Evolutionary conservation across 371 early-diverging fungal species (phyloP).

Genomic region (Lichtheimia hyalospora): DNA sequence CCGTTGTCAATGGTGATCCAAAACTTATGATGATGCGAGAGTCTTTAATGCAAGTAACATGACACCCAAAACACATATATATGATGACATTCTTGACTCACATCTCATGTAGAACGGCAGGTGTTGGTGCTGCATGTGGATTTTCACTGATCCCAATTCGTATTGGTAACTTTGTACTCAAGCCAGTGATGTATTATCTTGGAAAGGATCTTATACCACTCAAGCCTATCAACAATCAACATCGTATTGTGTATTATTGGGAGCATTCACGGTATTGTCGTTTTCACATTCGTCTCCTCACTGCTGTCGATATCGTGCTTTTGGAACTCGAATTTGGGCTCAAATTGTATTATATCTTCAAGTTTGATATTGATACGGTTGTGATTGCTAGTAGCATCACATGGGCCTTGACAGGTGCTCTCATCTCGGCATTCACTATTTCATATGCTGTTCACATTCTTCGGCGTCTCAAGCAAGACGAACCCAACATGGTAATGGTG

Average conservation of each 20-base stretch:
- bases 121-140: slow-evolving; percentile 29
- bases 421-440: slow-evolving; percentile 26
- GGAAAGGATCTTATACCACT: slow-evolving; percentile 34
- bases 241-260: slow-evolving; percentile 39
- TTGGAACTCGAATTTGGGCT: slow-evolving; percentile 43
- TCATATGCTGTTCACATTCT: slow-evolving; percentile 27
- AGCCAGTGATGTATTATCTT: slow-evolving; percentile 41
- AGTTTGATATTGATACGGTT: slow-evolving; percentile 38
- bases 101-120: slow-evolving; percentile 24
- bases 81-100: not conserved
- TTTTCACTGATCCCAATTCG: slow-evolving; percentile 36
- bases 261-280: slow-evolving; percentile 24
- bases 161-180: slow-evolving; percentile 32
- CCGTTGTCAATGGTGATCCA: slow-evolving; percentile 45
- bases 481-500: slow-evolving; percentile 18
- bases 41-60: slow-evolving; percentile 42
- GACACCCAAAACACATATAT: no score
- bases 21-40: slow-evolving; percentile 48
- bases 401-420: slow-evolving; percentile 26
- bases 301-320: slow-evolving; percentile 33
- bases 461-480: slow-evolving; percentile 23
- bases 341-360: slow-evolving; percentile 39
- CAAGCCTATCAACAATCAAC: slow-evolving; percentile 21
- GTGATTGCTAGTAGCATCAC: slow-evolving; percentile 37
- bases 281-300: slow-evolving; percentile 32